Conservation (phyloP, 805 yeast species). For the Lachancea lanzarotensis region DNA sequence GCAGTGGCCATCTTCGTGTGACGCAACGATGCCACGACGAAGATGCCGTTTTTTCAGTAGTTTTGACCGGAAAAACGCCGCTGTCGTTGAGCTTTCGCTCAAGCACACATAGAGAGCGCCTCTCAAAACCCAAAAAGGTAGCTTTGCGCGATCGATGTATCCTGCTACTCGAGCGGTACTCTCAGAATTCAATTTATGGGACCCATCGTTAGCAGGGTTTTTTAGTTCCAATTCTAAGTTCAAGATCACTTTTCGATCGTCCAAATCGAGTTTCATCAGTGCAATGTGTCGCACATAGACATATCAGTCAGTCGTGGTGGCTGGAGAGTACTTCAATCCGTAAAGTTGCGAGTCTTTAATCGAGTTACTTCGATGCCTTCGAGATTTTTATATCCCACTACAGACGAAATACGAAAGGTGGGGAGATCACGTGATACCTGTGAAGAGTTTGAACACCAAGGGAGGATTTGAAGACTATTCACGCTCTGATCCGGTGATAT, state of each 20-base stretch:
- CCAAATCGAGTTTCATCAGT: constrained; percentile 19
- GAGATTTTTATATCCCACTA: no score
- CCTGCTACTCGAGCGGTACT: constrained; percentile 4
- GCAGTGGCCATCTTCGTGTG: not conserved
- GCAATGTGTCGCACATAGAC: constrained; percentile 1
- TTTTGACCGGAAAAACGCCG: constrained; percentile 25
- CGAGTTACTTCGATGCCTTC: no score
- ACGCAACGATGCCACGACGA: constrained; percentile 21
- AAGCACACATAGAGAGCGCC: constrained; percentile 14
- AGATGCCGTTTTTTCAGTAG: constrained; percentile 12
- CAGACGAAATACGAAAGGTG: no score
- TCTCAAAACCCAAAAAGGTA: constrained; percentile 27
- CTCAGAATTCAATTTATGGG: not conserved
- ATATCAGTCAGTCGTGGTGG: not conserved
- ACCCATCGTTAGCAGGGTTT: not conserved
- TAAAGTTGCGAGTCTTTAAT: no score
- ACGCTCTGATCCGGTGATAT: no score
- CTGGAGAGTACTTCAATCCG: no score
- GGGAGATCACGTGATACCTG: no score
- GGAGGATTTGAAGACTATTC: no score
- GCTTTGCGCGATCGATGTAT: constrained; percentile 13
- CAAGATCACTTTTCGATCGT: constrained; percentile 18
- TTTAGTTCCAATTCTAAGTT: constrained; percentile 28
- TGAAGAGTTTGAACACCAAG: no score
- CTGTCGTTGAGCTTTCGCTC: constrained; percentile 23